Evolutionary conservation across 805 yeast species (phyloP).

Genomic region (Teunomyces kruisii): DNA sequence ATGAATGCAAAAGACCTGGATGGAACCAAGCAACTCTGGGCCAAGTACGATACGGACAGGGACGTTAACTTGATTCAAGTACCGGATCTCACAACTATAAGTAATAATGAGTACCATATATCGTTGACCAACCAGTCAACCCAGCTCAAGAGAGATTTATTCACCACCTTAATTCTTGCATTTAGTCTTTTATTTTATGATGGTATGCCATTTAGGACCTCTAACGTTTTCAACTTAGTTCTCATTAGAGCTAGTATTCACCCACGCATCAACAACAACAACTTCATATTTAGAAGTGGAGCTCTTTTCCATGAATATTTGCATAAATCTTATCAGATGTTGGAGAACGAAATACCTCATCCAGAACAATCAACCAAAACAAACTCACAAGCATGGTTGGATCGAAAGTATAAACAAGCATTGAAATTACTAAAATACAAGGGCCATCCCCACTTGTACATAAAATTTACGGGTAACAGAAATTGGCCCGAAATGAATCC

Average conservation of each 20-base stretch:
- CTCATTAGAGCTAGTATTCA: neutral
- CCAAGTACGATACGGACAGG: neutral
- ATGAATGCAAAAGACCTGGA: neutral
- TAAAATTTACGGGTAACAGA: neutral
- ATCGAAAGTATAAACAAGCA: neutral
- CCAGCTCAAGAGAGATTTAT: neutral
- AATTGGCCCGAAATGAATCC: conserved; percentile 2
- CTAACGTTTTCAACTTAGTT: neutral
- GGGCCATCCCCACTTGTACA: neutral
- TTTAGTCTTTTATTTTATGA: neutral
- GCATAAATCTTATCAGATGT: neutral
- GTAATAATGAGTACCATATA: neutral
- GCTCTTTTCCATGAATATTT: neutral
- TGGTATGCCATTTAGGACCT: neutral
- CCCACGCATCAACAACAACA: neutral
- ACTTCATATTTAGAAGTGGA: neutral
- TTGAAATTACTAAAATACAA: neutral
- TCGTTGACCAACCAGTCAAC: neutral
- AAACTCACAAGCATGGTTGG: neutral
- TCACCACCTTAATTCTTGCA: neutral
- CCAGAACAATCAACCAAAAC: neutral
- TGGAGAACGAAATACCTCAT: neutral
- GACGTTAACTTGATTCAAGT: neutral
- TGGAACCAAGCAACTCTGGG: neutral
- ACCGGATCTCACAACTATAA: neutral